phyloP scores from a whole-genome alignment of 2,329 filamentous ascomycete genomes.

The Arthrobotrys pseudoclavata region DNA sequence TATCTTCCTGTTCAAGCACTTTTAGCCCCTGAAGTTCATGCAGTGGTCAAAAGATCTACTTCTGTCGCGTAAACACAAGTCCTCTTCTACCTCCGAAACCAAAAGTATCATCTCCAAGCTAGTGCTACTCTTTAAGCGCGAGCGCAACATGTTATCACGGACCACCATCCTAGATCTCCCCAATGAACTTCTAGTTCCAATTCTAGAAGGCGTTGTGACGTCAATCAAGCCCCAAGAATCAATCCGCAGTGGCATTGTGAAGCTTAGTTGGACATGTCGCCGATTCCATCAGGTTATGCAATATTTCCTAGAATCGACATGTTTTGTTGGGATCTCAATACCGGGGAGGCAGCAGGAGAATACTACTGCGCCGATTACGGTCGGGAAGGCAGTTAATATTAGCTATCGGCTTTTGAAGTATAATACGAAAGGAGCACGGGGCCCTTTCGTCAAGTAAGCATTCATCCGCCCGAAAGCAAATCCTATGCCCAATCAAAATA shows the following conservation, averaged over 20 bases:
- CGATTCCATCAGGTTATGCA: conserved; percentile 33
- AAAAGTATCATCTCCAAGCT: neutral
- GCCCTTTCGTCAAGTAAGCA: conserved; percentile 29
- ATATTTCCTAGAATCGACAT: conserved; percentile 29
- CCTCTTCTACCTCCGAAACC: neutral
- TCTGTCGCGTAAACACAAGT: neutral
- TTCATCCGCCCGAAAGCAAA: neutral
- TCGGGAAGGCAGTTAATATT: neutral
- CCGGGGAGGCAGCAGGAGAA: conserved; percentile 2
- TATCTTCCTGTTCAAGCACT: no score
- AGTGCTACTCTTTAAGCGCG: no score
- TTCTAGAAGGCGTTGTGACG: conserved; percentile 22
- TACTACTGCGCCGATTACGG: neutral
- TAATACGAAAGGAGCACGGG: conserved; percentile 31
- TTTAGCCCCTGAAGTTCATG: neutral
- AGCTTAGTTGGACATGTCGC: conserved; percentile 15
- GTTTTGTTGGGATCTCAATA: conserved; percentile 19
- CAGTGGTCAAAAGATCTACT: neutral
- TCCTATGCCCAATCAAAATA: neutral
- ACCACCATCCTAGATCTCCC: conserved; percentile 26
- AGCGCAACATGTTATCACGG: neutral
- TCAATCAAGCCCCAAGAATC: conserved; percentile 7
- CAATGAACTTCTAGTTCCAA: conserved; percentile 28
- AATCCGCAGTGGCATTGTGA: conserved; percentile 13
- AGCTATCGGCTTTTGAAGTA: conserved; percentile 28